Evolutionary conservation across 495 filamentous ascomycete genomes (phyloP).

Genomic region (Penicillium nucicola): DNA sequence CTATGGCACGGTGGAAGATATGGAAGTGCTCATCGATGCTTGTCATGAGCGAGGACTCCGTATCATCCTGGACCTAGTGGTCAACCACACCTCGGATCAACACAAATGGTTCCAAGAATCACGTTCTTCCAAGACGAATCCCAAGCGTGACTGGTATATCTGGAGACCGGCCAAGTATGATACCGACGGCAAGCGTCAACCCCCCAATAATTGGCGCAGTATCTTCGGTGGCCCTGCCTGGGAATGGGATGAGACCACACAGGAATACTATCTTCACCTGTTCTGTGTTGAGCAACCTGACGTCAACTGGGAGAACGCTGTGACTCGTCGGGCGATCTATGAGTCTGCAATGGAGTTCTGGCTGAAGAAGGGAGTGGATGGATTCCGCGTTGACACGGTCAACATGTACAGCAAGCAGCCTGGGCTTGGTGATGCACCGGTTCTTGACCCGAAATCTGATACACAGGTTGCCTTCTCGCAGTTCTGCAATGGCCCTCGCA

Average conservation of each 20-base stretch:
- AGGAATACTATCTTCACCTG: slow-evolving; percentile 54
- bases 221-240: slow-evolving; percentile 54
- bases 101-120: slow-evolving; percentile 58
- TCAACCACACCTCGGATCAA: slow-evolving; percentile 58
- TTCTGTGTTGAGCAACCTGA: slow-evolving; percentile 52
- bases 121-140: slow-evolving; percentile 36
- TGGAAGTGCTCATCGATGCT: slow-evolving; percentile 48
- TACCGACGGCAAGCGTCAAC: slow-evolving; percentile 45
- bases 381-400: slow-evolving; percentile 57
- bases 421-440: slow-evolving; percentile 39
- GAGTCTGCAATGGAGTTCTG: slow-evolving; percentile 50
- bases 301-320: slow-evolving; percentile 54
- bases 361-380: slow-evolving; percentile 49
- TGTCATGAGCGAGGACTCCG: slow-evolving; percentile 50
- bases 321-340: slow-evolving; percentile 46
- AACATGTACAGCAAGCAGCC: slow-evolving; percentile 52
- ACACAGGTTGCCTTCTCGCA: slow-evolving; percentile 43
- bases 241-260: slow-evolving; percentile 49
- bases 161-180: slow-evolving; percentile 52
- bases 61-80: slow-evolving; percentile 55
- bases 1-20: slow-evolving; percentile 55
- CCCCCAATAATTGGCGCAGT: slow-evolving; percentile 58
- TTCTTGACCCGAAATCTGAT: slow-evolving; percentile 31
- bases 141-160: slow-evolving; percentile 61
- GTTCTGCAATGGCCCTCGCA: slow-evolving; percentile 57